Evolutionary conservation across 495 filamentous ascomycete genomes (phyloP).

Genomic region (Thermochaetoides thermophila): DNA sequence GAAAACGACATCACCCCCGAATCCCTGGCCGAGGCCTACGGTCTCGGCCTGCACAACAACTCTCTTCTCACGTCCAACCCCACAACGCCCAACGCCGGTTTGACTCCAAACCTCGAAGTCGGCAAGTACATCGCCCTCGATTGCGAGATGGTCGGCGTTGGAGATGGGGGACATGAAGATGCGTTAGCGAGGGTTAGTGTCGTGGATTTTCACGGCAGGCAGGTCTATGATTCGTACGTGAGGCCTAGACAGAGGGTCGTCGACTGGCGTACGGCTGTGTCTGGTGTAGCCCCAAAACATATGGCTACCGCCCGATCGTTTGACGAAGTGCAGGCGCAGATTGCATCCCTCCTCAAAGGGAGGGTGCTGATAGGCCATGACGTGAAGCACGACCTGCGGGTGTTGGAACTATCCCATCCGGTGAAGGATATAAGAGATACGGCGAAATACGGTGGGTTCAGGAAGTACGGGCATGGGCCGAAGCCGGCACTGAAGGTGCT

Average conservation of each 20-base stretch:
- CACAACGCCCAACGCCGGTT: constrained; percentile 34
- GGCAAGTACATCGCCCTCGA: constrained; percentile 88
- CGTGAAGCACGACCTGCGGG: constrained; percentile 72
- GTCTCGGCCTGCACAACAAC: constrained; percentile 23
- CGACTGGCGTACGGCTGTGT: constrained; percentile 78
- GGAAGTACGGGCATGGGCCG: constrained; percentile 56
- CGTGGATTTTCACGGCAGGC: constrained; percentile 81
- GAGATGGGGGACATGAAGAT: constrained; percentile 50
- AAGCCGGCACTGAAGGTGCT: constrained; percentile 66
- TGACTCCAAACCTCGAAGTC: constrained; percentile 33
- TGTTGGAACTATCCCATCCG: constrained; percentile 60
- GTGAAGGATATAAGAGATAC: constrained; percentile 72
- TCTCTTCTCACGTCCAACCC: constrained; percentile 11
- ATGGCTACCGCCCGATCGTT: constrained; percentile 56
- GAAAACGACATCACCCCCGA: constrained; percentile 47
- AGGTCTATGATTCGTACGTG: constrained; percentile 86
- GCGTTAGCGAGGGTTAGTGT: constrained; percentile 71
- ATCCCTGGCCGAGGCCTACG: constrained; percentile 47
- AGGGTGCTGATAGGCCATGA: constrained; percentile 80
- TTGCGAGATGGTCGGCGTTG: constrained; percentile 96
- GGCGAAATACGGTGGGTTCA: constrained; percentile 56
- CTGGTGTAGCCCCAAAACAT: constrained; percentile 57
- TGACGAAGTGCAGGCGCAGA: constrained; percentile 55
- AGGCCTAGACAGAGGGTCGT: constrained; percentile 59
- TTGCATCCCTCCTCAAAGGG: constrained; percentile 55